Percentiles rank a stretch among this genome's conserved stretches.
phyloP scores from a whole-genome alignment of 345 rosid species.

The Salix udensis region DNA sequence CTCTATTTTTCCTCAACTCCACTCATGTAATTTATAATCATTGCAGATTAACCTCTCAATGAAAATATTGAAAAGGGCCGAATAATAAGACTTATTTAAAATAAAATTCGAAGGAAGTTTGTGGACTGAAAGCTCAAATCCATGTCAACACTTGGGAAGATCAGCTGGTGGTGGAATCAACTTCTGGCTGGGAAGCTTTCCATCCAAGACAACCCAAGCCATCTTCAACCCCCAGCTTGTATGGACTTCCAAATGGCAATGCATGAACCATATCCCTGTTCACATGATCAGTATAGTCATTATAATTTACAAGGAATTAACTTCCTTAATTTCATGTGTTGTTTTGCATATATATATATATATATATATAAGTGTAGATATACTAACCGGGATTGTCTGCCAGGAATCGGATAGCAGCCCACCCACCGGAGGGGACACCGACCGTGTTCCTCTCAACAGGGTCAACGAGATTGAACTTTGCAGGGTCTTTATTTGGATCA shows the following conservation, averaged over 20 bases:
- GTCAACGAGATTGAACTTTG: conserved; percentile 25
- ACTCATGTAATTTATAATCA: no score
- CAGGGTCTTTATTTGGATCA: conserved; percentile 21
- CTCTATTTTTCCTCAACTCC: no score
- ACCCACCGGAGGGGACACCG: conserved; percentile 12
- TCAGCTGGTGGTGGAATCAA: conserved; percentile 23
- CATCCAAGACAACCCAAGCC: conserved; percentile 30
- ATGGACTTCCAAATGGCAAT: conserved; percentile 29
- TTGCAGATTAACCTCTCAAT: no score
- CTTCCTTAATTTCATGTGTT: no score
- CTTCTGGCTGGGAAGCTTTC: conserved; percentile 23
- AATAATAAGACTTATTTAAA: no score
- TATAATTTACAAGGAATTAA: no score
- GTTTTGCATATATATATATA: no score
- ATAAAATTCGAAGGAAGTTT: no score
- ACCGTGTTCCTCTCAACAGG: conserved; percentile 22
- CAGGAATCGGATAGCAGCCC: conserved; percentile 15
- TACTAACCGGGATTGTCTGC: conserved; percentile 14
- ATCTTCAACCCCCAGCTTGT: conserved; percentile 30
- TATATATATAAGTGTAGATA: no score
- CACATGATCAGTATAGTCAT: background rate
- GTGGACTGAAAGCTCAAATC: background rate
- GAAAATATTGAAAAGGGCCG: no score
- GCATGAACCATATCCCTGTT: conserved; percentile 29
- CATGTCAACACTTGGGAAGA: conserved; percentile 13